These are phyloP conservation scores for Candida parachauliodes DNA, from an alignment of 805 yeast species.

Conservation along the genomic window DNA sequence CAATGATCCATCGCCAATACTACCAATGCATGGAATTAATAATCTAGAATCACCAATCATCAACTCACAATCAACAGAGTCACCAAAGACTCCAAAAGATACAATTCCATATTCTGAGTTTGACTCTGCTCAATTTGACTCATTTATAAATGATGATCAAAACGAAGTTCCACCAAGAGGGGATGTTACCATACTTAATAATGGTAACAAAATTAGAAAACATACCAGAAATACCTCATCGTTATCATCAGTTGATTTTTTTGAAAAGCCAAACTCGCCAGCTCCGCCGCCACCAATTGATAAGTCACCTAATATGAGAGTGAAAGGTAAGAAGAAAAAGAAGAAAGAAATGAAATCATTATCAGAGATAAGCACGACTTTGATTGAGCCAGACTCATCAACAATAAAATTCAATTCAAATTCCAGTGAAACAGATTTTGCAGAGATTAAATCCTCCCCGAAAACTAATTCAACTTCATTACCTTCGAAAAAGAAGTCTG, in stretches of 20 bases:
- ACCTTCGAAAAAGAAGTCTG: conserved; percentile 2
- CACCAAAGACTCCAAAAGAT: conserved; percentile 2
- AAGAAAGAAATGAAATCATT: conserved; percentile 1
- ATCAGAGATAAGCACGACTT: neutral
- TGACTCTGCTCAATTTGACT: conserved; percentile 5
- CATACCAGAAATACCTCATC: neutral
- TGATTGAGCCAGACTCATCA: neutral
- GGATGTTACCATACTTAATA: conserved; percentile 11
- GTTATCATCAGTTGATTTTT: neutral
- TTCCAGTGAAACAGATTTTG: neutral
- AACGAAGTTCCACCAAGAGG: conserved; percentile 13
- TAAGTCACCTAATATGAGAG: conserved; percentile 9
- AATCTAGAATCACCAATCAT: neutral
- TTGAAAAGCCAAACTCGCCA: conserved; percentile 3
- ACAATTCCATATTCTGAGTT: conserved; percentile 2
- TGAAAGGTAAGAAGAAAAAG: conserved; percentile 3
- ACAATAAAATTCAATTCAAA: neutral
- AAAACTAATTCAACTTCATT: neutral
- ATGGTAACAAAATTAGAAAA: conserved; percentile 3
- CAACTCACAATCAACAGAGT: neutral
- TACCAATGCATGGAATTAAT: no score
- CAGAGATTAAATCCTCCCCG: neutral
- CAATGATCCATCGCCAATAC: no score
- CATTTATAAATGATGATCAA: conserved; percentile 12
- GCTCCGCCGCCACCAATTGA: conserved; percentile 11